Conservation (phyloP, 106 monocot genomes). For the Alisma plantagoaquatica region DNA sequence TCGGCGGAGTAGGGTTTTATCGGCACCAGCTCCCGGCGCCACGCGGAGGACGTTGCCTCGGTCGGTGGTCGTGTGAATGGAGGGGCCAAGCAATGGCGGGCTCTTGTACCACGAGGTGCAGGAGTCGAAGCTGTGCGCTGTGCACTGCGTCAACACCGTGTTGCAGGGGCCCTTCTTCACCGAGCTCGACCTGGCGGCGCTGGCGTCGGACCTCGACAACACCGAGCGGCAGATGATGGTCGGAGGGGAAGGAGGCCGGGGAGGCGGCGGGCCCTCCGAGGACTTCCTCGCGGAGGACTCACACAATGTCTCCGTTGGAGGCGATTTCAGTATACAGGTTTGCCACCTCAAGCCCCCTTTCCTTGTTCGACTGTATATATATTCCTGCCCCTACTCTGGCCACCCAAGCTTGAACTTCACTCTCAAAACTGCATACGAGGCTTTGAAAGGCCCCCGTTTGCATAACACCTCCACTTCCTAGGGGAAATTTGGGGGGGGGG, state of each 20-base stretch:
- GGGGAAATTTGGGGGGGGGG: too few species aligned
- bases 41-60: neutral
- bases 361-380: too few species aligned
- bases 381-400: too few species aligned
- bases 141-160: slow-evolving; percentile 93
- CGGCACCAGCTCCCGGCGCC: too few species aligned
- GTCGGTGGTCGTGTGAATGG: too few species aligned
- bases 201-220: slow-evolving; percentile 83
- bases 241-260: slow-evolving; percentile 14
- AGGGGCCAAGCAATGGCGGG: slow-evolving; percentile 67
- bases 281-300: slow-evolving; percentile 68
- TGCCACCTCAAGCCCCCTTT: too few species aligned
- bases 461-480: too few species aligned
- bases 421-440: too few species aligned
- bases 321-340: slow-evolving; percentile 97
- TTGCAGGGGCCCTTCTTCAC: slow-evolving; percentile 93
- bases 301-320: slow-evolving; percentile 81
- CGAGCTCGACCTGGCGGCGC: slow-evolving; percentile 75
- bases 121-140: slow-evolving; percentile 90
- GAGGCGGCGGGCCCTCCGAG: slow-evolving; percentile 27
- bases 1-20: too few species aligned
- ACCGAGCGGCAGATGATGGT: slow-evolving; percentile 58
- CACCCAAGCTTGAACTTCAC: too few species aligned
- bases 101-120: slow-evolving; percentile 95
- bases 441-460: too few species aligned